Evolutionary conservation across 129 eudicot species (phyloP).

Genomic region (Deinandra increscens): DNA sequence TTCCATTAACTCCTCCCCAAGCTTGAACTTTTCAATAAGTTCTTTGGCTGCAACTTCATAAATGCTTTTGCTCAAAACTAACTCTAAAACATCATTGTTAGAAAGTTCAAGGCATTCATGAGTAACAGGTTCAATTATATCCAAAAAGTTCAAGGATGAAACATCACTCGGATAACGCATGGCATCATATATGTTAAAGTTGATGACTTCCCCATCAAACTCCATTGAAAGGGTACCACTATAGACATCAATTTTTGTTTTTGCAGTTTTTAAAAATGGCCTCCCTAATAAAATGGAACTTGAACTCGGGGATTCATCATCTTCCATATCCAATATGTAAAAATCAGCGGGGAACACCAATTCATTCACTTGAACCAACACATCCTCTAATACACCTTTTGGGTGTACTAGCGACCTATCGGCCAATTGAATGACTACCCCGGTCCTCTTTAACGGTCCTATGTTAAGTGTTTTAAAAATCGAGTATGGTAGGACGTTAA

Average conservation of each 20-base stretch:
- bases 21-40: no score
- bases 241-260: constrained; percentile 12
- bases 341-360: neutral
- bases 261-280: constrained; percentile 7
- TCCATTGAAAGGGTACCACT: neutral
- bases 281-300: neutral
- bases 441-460: constrained; percentile 5
- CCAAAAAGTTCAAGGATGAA: neutral
- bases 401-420: neutral
- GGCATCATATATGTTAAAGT: neutral
- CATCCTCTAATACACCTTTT: constrained; percentile 16
- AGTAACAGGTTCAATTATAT: neutral
- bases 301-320: neutral
- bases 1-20: no score
- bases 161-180: neutral
- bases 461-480: neutral
- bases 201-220: neutral
- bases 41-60: no score
- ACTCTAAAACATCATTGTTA: neutral
- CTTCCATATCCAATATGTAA: neutral
- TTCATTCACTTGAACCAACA: constrained; percentile 10
- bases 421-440: constrained; percentile 12
- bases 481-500: neutral
- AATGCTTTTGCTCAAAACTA: no score
- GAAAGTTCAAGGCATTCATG: neutral